Conservation (phyloP, 768 basidiomycete species). For the Obba rivulosa region DNA sequence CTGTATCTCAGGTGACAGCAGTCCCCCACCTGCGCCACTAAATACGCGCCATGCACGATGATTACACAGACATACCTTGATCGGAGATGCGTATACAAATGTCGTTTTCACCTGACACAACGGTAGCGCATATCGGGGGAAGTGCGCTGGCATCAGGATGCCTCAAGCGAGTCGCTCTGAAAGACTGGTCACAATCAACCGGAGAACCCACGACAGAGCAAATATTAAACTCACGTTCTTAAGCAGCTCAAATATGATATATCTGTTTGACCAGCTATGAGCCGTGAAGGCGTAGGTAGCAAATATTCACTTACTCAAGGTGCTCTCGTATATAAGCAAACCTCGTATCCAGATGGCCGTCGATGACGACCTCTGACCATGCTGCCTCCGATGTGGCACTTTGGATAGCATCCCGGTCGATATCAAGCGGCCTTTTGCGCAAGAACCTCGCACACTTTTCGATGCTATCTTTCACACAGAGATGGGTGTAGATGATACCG, state of each 20-base stretch:
- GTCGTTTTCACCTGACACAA: constrained; percentile 68
- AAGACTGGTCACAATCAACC: constrained; percentile 40
- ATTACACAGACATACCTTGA: constrained; percentile 46
- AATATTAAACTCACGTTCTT: constrained; percentile 60
- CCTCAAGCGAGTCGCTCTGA: constrained; percentile 58
- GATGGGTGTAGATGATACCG: constrained; percentile 77
- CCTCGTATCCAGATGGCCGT: constrained; percentile 63
- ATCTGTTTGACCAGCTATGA: constrained; percentile 36
- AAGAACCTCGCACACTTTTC: constrained; percentile 62
- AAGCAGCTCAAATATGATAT: constrained; percentile 84
- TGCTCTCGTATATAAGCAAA: constrained; percentile 88
- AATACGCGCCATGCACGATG: constrained; percentile 7
- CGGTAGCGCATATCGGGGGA: constrained; percentile 70
- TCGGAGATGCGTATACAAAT: constrained; percentile 87
- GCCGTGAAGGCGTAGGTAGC: background rate
- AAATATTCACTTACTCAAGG: constrained; percentile 53
- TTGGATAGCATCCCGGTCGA: constrained; percentile 32
- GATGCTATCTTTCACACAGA: constrained; percentile 66
- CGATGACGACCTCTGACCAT: constrained; percentile 65
- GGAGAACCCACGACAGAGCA: background rate
- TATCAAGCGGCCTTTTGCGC: constrained; percentile 38
- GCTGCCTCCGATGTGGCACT: constrained; percentile 23
- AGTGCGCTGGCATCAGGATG: constrained; percentile 38
- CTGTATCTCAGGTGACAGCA: constrained; percentile 47
- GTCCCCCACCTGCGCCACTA: constrained; percentile 58